Evolutionary conservation across 495 filamentous ascomycete genomes (phyloP).

Genomic region (Aspergillus cristatus): DNA sequence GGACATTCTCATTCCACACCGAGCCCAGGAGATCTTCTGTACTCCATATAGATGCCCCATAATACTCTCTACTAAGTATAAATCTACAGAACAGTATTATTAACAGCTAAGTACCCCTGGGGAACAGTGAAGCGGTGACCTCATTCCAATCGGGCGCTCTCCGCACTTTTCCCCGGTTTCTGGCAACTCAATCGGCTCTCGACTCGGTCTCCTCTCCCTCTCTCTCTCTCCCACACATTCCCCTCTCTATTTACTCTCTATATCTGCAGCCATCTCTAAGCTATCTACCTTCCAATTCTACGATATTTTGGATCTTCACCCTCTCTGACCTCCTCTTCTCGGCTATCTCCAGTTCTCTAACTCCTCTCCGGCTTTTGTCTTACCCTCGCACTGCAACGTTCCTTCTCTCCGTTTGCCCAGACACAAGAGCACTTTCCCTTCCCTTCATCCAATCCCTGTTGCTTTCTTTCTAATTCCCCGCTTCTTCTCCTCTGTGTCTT

Average conservation of each 20-base stretch:
- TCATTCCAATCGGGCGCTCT: too few species aligned
- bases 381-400: constrained; percentile 15
- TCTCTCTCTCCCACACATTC: constrained; percentile 9
- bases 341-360: constrained; percentile 5
- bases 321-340: constrained; percentile 7
- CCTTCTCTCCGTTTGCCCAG: constrained; percentile 16
- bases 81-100: too few species aligned
- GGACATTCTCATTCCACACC: background rate
- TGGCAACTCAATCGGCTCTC: constrained; percentile 14
- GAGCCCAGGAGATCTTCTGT: too few species aligned
- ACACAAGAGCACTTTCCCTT: constrained; percentile 12
- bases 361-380: constrained; percentile 9
- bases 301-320: too few species aligned
- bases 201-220: constrained; percentile 6
- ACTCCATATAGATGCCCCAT: too few species aligned
- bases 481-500: constrained; percentile 4
- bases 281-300: too few species aligned
- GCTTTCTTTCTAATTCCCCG: constrained; percentile 6
- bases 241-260: too few species aligned
- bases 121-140: too few species aligned
- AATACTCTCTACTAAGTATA: too few species aligned
- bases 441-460: constrained; percentile 11
- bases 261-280: too few species aligned
- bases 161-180: constrained; percentile 15
- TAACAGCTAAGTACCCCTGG: too few species aligned